phyloP scores from a whole-genome alignment of 305 asterid genomes.

The Fraxinus sp. region DNA sequence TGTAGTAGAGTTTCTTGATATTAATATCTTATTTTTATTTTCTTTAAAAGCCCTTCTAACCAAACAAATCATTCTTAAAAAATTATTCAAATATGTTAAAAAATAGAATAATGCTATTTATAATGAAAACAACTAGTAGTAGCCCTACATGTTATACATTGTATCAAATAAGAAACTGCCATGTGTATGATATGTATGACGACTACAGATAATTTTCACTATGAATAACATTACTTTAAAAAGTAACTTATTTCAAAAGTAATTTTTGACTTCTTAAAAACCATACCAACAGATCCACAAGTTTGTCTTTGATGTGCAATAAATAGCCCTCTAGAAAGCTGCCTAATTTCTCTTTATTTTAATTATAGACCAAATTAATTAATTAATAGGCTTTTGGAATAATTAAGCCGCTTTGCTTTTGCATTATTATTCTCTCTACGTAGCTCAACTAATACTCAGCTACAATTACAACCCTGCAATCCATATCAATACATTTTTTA shows the following conservation, averaged over 20 bases:
- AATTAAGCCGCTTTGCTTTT: neutral
- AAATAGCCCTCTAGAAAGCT: neutral
- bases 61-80: neutral
- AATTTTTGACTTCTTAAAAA: neutral
- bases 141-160: too few species aligned
- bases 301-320: slow-evolving; percentile 11
- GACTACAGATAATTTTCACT: too few species aligned
- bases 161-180: too few species aligned
- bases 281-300: neutral
- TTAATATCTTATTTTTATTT: too few species aligned
- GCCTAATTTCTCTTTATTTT: slow-evolving; percentile 2
- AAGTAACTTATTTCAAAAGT: neutral
- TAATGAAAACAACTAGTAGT: too few species aligned
- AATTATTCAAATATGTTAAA: too few species aligned
- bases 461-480: neutral
- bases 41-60: too few species aligned
- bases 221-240: too few species aligned
- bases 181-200: too few species aligned
- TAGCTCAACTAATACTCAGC: neutral
- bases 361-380: neutral
- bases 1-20: neutral
- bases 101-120: too few species aligned
- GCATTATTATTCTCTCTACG: neutral
- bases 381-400: neutral
- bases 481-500: neutral